These are phyloP conservation scores for Zygosaccharomyces pseudobailii DNA, from an alignment of 1,139 yeast species.

Conservation along the genomic window DNA sequence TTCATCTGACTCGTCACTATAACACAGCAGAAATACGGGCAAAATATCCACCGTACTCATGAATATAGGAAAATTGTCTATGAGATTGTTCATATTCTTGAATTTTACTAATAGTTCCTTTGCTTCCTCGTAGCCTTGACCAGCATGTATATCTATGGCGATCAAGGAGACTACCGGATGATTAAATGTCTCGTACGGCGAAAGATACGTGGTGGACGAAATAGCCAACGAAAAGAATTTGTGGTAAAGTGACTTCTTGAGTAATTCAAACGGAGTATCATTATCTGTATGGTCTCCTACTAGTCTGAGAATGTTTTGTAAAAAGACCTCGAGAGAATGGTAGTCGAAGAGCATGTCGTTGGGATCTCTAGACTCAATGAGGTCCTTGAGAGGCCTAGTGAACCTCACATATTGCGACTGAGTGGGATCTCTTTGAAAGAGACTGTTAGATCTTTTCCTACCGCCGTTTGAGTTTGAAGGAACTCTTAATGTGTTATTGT, in stretches of 20 bases:
- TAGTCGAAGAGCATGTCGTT: slow-evolving; percentile 31
- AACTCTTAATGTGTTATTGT: background rate
- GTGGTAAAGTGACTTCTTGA: slow-evolving; percentile 50
- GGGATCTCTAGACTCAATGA: slow-evolving; percentile 26
- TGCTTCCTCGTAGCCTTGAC: slow-evolving; percentile 44
- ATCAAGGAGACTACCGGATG: slow-evolving; percentile 83
- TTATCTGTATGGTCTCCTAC: slow-evolving; percentile 33
- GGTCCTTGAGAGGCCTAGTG: slow-evolving; percentile 42
- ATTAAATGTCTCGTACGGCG: slow-evolving; percentile 83
- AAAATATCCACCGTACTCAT: slow-evolving; percentile 55
- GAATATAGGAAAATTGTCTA: slow-evolving; percentile 47
- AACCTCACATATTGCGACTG: slow-evolving; percentile 41
- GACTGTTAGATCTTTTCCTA: slow-evolving; percentile 30
- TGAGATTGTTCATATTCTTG: slow-evolving; percentile 35
- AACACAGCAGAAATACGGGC: slow-evolving; percentile 38
- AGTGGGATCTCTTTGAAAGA: slow-evolving; percentile 30
- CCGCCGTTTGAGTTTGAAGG: slow-evolving; percentile 5
- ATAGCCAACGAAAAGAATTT: slow-evolving; percentile 57
- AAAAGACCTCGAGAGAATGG: slow-evolving; percentile 34
- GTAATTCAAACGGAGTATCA: slow-evolving; percentile 20
- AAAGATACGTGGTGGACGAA: slow-evolving; percentile 52
- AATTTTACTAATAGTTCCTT: slow-evolving; percentile 49
- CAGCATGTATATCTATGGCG: slow-evolving; percentile 41
- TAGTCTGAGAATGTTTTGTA: slow-evolving; percentile 32
- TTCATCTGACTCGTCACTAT: slow-evolving; percentile 27